Percentiles rank a stretch among this genome's conserved stretches.
Conservation (phyloP, 2,329 filamentous ascomycete species). For the Clonostachys rosea region DNA sequence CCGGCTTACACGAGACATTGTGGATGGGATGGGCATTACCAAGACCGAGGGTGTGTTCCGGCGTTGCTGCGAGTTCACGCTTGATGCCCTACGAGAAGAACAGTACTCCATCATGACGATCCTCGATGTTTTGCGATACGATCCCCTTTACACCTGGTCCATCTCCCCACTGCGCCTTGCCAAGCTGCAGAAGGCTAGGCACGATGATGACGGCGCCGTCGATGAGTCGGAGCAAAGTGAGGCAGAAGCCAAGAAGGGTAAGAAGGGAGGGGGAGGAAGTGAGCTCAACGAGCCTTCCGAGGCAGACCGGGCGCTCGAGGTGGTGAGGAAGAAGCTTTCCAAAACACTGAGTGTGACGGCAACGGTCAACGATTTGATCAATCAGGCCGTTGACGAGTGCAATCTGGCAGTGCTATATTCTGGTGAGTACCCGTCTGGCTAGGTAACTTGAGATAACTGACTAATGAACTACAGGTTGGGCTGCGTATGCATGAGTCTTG, state of each 20-base stretch:
- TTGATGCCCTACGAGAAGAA: constrained; percentile 92
- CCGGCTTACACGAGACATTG: constrained; percentile 86
- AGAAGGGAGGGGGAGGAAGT: constrained; percentile 17
- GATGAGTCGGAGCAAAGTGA: constrained; percentile 31
- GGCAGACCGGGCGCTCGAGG: constrained; percentile 84
- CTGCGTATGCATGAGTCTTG: constrained; percentile 32
- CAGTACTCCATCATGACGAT: constrained; percentile 98
- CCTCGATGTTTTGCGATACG: constrained; percentile 94
- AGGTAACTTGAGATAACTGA: background rate
- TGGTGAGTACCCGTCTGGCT: constrained; percentile 37
- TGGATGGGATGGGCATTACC: constrained; percentile 95
- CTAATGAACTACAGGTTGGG: constrained; percentile 32
- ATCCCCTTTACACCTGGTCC: constrained; percentile 95
- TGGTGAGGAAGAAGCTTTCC: constrained; percentile 92
- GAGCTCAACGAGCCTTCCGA: constrained; percentile 59
- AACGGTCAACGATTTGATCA: constrained; percentile 95
- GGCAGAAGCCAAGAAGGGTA: constrained; percentile 31
- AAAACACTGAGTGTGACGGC: constrained; percentile 92
- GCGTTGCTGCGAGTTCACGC: constrained; percentile 95
- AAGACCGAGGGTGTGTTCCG: constrained; percentile 95
- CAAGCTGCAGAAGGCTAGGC: constrained; percentile 59
- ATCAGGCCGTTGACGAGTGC: constrained; percentile 87
- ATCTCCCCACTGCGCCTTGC: constrained; percentile 67
- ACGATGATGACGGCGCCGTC: constrained; percentile 36
- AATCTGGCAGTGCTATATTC: constrained; percentile 90